A percentile compares a stretch with the other conserved stretches of the same genome.
Evolutionary conservation across 805 yeast species (phyloP).

Genomic region (Hanseniaspora lindneri): DNA sequence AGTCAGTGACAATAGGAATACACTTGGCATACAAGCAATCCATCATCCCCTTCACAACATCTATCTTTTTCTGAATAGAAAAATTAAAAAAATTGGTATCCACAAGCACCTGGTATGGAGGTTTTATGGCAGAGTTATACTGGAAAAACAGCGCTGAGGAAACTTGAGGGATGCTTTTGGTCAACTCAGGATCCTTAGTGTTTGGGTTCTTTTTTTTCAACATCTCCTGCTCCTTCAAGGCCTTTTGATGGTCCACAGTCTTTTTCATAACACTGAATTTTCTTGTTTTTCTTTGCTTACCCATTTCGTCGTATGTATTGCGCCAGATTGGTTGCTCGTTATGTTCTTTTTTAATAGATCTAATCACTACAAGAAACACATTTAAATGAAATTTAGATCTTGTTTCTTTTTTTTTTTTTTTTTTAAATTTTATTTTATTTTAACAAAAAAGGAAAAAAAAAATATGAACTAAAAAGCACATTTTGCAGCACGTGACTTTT

Average conservation of each 20-base stretch:
- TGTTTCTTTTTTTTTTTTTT: too few relatives aligned
- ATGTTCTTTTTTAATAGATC: too few relatives aligned
- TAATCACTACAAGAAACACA: too few relatives aligned
- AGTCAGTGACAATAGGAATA: slow-evolving; percentile 89
- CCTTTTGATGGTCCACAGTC: slow-evolving; percentile 55
- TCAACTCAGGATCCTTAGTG: slow-evolving; percentile 63
- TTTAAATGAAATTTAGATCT: too few relatives aligned
- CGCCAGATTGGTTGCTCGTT: not conserved
- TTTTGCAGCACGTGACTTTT: too few relatives aligned
- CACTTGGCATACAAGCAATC: slow-evolving; percentile 89
- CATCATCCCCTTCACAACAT: slow-evolving; percentile 93
- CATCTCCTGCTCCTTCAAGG: slow-evolving; percentile 37
- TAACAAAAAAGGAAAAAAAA: too few relatives aligned
- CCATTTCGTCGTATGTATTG: too few relatives aligned
- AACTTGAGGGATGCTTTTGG: slow-evolving; percentile 75
- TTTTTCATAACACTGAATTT: slow-evolving; percentile 90
- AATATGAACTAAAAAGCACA: too few relatives aligned
- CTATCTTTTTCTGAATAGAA: slow-evolving; percentile 90
- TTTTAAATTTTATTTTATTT: too few relatives aligned
- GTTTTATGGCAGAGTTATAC: slow-evolving; percentile 83
- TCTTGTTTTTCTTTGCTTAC: slow-evolving; percentile 92
- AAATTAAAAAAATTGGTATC: slow-evolving; percentile 97
- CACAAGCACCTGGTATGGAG: slow-evolving; percentile 92
- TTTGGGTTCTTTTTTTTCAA: slow-evolving; percentile 30
- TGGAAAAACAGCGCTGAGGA: slow-evolving; percentile 92